Evolutionary conservation across 768 basidiomycete genomes (phyloP), one percentile per base, ranked within the genome.

Genomic region (Collybia mongolica): DNA sequence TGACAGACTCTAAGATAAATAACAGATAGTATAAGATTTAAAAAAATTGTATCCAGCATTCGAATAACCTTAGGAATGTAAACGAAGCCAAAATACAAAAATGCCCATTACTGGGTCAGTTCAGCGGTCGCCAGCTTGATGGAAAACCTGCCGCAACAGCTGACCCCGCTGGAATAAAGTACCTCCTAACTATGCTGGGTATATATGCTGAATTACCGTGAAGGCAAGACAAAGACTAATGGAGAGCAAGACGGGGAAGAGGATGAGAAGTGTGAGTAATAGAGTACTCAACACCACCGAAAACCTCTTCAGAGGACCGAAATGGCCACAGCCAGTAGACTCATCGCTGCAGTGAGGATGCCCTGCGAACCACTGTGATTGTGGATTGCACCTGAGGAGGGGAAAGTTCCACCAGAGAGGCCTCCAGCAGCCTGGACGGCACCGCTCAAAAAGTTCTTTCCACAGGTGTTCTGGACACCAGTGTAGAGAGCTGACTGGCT

Each of bases 341-440:
- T 54, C 53, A 56, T 52, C 43, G 43, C 47, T 11, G 44, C 49
- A 19, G 55, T 49, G 32, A 60, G 54, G 47, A 63, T 44, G 15
- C 59, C 56, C 17, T 63, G 55, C n/a, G 57, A 51, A 15, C 65
- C 66, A 2, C 55, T 60, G 40, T 56, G 60, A 32, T 64, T 52
- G 24, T 46, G 56, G 26, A 53, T 49, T 28, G 65, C 67, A 18
- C 64, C 65, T 24, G 52, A 53, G 49, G 56, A 45, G 14, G 32
- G 32, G 36, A 61, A 46, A 44, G 72, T 55, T 46, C 73, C 73
- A 39, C 72, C 19, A 5, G 75, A 72, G 45, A 84, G 61, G 19
- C 75, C 76, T 56, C 88, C 88, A 32, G 87, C 89, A 39, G 86
- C 88, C 62, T 83, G 74, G 26, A 86, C 80, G 17, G 78, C 80